phyloP scores from a whole-genome alignment of 768 basidiomycete genomes.

The Sporobolomyces phaffii region DNA sequence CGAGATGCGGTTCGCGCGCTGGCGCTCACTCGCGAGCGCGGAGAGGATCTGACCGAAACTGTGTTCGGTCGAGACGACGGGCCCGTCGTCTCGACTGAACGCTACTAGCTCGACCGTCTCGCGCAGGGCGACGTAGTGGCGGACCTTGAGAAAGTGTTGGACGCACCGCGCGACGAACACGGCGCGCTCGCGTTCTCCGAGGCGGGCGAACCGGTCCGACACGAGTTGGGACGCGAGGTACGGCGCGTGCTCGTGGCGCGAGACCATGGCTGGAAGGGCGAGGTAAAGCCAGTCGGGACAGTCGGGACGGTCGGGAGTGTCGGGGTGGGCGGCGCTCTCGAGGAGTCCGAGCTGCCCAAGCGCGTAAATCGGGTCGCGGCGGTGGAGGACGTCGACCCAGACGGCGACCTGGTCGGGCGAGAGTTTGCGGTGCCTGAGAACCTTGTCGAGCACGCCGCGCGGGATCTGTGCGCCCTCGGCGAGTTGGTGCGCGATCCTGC shows the following conservation, averaged over 20 bases:
- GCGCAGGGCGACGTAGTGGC: conserved; percentile 34
- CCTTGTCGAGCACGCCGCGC: conserved; percentile 18
- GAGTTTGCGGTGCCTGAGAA: conserved; percentile 11
- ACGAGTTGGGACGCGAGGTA: conserved; percentile 32
- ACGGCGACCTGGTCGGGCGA: conserved; percentile 9
- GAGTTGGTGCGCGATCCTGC: conserved; percentile 24
- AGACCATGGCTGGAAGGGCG: conserved; percentile 19
- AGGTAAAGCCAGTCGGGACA: conserved; percentile 34
- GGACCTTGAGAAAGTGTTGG: conserved; percentile 24
- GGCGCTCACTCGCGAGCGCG: conserved; percentile 16
- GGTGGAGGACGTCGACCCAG: conserved; percentile 27
- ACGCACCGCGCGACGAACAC: conserved; percentile 24
- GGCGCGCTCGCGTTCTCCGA: conserved; percentile 8
- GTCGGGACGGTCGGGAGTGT: neutral
- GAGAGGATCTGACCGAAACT: conserved; percentile 16
- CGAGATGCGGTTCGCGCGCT: neutral
- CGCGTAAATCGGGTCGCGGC: conserved; percentile 19
- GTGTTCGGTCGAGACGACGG: neutral
- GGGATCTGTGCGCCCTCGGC: conserved; percentile 13
- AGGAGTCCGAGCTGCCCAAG: conserved; percentile 21
- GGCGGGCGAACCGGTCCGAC: conserved; percentile 5
- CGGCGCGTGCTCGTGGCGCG: conserved; percentile 5
- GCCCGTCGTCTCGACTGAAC: neutral
- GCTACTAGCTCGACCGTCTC: conserved; percentile 31
- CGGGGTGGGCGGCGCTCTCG: conserved; percentile 17